These are phyloP conservation scores for Mycena sp. DNA, from an alignment of 1,284 basidiomycete species.

Conservation along the genomic window DNA sequence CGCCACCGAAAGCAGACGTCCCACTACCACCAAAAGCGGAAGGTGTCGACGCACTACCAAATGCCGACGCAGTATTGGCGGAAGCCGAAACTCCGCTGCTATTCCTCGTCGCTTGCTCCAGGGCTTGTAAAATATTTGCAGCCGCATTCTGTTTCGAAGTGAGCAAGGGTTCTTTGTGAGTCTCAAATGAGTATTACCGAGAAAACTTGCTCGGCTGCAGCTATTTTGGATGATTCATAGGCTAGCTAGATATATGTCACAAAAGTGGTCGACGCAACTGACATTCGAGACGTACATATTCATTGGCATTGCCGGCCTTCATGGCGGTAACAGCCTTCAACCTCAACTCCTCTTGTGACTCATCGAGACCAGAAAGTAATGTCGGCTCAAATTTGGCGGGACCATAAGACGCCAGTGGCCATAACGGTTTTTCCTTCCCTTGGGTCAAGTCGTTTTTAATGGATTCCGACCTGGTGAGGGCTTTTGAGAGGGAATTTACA, in stretches of 20 bases:
- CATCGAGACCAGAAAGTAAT: conserved; percentile 75
- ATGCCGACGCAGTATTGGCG: conserved; percentile 13
- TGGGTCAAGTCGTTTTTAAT: conserved; percentile 69
- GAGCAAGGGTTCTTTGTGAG: background rate
- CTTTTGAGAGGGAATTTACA: background rate
- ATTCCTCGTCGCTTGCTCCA: conserved; percentile 60
- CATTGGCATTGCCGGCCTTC: conserved; percentile 62
- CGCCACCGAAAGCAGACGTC: conserved; percentile 27
- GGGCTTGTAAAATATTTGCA: conserved; percentile 57
- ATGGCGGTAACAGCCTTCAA: conserved; percentile 71
- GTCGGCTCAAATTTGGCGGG: conserved; percentile 81
- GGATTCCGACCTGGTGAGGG: conserved; percentile 61
- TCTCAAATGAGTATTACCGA: conserved; percentile 40
- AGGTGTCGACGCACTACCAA: conserved; percentile 10
- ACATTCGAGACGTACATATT: conserved; percentile 69
- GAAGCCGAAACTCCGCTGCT: conserved; percentile 33
- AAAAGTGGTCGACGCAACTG: conserved; percentile 7
- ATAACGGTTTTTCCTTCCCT: conserved; percentile 74
- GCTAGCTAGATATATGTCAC: conserved; percentile 51
- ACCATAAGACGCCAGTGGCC: conserved; percentile 86
- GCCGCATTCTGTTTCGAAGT: conserved; percentile 52
- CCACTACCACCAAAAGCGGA: conserved; percentile 32
- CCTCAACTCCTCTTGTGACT: conserved; percentile 85
- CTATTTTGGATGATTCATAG: conserved; percentile 64
- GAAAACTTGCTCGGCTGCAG: conserved; percentile 47